Percentiles rank a stretch among this genome's conserved stretches.
Conservation (phyloP, 441 rosid genomes). For the Viola pubescens region DNA sequence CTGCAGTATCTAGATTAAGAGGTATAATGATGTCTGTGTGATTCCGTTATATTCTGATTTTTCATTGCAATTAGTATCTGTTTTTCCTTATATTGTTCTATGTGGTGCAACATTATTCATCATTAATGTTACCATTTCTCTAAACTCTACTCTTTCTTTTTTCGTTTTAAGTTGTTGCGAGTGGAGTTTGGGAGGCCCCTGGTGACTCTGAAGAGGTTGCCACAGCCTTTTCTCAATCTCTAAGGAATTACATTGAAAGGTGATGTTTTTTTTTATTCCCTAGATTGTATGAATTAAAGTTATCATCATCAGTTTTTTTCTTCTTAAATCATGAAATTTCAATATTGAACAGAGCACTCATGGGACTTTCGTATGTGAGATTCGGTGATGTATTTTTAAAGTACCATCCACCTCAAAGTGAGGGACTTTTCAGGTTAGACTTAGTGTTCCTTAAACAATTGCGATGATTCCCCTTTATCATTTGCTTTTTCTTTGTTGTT, state of each 20-base stretch:
- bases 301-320: conserved; percentile 6
- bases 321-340: conserved; percentile 6
- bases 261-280: conserved; percentile 27
- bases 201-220: conserved; percentile 99
- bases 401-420: conserved; percentile 67
- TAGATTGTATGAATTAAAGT: conserved; percentile 1
- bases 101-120: conserved; percentile 7
- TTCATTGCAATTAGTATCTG: background rate
- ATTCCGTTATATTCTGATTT: background rate
- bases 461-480: background rate
- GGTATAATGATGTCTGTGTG: conserved; percentile 33
- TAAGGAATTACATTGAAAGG: conserved; percentile 92
- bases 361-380: conserved; percentile 79
- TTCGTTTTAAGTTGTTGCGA: conserved; percentile 65
- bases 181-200: conserved; percentile 97
- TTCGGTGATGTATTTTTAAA: conserved; percentile 94
- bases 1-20: conserved; percentile 81
- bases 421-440: conserved; percentile 72
- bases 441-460: conserved; percentile 5
- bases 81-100: conserved; percentile 2
- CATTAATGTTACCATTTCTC: conserved; percentile 2
- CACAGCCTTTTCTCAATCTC: conserved; percentile 85
- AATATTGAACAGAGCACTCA: conserved; percentile 51
- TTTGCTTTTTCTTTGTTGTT: background rate
- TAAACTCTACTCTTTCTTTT: conserved; percentile 13